Conservation (phyloP, 352 stramenopile species). For the Aphanomyces euteiches region DNA sequence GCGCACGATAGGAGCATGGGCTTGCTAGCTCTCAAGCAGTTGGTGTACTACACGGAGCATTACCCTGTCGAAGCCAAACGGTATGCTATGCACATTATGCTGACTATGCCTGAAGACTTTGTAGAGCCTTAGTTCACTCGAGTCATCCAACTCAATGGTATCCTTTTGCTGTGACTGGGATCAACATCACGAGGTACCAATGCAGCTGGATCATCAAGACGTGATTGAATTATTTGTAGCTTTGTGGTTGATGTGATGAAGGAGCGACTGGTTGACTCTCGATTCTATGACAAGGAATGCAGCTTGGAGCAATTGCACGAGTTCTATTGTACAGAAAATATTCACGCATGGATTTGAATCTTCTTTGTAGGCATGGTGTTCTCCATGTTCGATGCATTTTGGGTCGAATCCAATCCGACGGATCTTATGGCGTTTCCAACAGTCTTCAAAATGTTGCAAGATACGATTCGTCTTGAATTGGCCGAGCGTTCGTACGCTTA, state of each 20-base stretch:
- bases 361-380: constrained; percentile 62
- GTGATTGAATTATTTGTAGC: constrained; percentile 29
- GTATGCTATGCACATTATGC: constrained; percentile 34
- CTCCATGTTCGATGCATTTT: constrained; percentile 78
- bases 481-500: constrained; percentile 60
- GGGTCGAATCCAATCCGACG: constrained; percentile 73
- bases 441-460: constrained; percentile 79
- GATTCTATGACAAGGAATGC: constrained; percentile 49
- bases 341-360: constrained; percentile 4
- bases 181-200: constrained; percentile 72
- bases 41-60: constrained; percentile 67
- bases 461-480: constrained; percentile 56
- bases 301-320: constrained; percentile 59
- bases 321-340: constrained; percentile 56
- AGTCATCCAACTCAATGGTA: constrained; percentile 85
- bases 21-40: constrained; percentile 66
- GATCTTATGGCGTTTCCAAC: constrained; percentile 83
- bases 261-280: constrained; percentile 71
- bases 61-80: constrained; percentile 70
- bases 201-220: background rate
- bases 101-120: background rate
- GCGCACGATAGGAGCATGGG: constrained; percentile 59
- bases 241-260: constrained; percentile 74
- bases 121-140: constrained; percentile 68
- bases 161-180: constrained; percentile 78